phyloP scores from a whole-genome alignment of 768 basidiomycete species.

The Podaxis sp. region DNA sequence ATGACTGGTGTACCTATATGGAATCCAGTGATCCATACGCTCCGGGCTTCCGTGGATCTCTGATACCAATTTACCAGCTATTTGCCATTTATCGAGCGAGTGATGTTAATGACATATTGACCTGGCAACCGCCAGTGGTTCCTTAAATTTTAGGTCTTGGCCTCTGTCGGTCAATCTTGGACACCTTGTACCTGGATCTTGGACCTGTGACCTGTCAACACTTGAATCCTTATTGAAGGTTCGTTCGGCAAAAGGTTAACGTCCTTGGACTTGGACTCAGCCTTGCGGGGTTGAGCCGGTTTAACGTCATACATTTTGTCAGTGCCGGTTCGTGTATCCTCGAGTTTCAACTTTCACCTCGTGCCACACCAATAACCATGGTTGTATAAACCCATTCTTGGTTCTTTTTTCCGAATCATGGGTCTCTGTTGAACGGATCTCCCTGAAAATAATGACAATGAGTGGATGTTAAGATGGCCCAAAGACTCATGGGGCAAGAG shows the following conservation, averaged over 20 bases:
- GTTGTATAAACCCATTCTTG: not conserved
- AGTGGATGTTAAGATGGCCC: not conserved
- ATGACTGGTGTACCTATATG: not conserved
- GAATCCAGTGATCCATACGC: not conserved
- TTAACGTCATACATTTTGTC: not conserved
- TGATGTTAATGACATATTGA: not conserved
- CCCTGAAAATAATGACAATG: not conserved
- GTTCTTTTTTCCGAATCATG: not conserved
- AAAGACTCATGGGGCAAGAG: not conserved
- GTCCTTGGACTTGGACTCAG: no score
- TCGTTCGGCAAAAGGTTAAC: no score
- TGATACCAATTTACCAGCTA: not conserved
- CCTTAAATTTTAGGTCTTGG: not conserved
- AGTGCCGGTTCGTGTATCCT: not conserved
- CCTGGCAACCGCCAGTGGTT: not conserved
- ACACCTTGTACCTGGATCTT: not conserved
- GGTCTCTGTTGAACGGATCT: not conserved
- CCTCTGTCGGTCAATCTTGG: not conserved
- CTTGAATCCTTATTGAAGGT: not conserved
- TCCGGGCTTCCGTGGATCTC: constrained; percentile 10
- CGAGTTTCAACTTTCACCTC: not conserved
- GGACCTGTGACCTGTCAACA: not conserved
- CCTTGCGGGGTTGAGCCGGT: no score
- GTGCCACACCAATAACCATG: not conserved
- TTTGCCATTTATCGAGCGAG: not conserved